Evolutionary conservation across 1,284 basidiomycete species (phyloP), one percentile per base, ranked within the genome.

Genomic region (Rhodotorula glutinis): DNA sequence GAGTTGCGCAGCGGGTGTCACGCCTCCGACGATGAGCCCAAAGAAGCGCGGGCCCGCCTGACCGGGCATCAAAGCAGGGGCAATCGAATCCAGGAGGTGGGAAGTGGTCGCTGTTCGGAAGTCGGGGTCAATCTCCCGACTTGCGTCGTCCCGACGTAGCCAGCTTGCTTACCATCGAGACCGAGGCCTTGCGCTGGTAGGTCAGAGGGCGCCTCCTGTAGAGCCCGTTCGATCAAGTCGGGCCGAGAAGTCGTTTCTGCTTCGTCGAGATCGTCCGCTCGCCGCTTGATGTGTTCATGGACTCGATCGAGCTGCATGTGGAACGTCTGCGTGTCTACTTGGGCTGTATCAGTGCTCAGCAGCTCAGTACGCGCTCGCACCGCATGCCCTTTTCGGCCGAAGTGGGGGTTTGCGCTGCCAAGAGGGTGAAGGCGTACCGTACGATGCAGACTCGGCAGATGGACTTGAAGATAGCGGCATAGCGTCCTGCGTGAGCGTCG

Each of bases 11-110:
- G 80, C 79, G 0, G 79, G 78, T 10, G 63, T 67, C 4, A 73
- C 69, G 14, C 71, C 71, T 8, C 70, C 73, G 0, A 41, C 62
- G 7, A 83, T 80, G 65, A 84, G 82, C 0, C 82, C 82, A 72
- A 80, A 83, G 71, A 82, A 83, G 30, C 81, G 75, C 5, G 78
- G 78, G 4, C 74, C 72, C 23, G 78, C 77, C 60, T 82, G 82
- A 17, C 79, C 81, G 41, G 74, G 73, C 1, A 79, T 72, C 3
- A 81, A 74, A 1, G 79, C 81, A 0, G 78, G 78, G 0, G 78
- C 65, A 9, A 83, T 66, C 10, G 63, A 68, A 17, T 69, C 65
- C 44, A 73, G 59, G 11, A 74, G 72, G 38, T 71, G 62, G 8
- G 53, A 53, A 11, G 69, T 67, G 7, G 66, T 68, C 8, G 47